Base-by-base conservation (phyloP, 1,284 basidiomycete genomes). In the Rhizoctonia solani region DNA sequence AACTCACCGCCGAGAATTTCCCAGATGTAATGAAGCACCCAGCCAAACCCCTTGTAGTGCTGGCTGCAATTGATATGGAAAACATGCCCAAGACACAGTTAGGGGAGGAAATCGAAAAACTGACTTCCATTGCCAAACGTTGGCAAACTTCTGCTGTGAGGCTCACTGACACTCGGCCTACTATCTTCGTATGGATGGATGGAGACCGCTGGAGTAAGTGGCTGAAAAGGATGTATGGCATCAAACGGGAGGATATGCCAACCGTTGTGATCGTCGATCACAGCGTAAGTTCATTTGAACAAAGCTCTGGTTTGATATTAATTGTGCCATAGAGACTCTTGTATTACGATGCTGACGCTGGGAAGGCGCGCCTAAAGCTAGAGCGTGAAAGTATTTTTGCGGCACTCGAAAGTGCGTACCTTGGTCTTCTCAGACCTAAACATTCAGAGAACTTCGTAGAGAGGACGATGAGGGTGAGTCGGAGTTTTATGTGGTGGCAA, bases 181-280 rank as follows among this genome's bases (percentile, higher is more conserved):
- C 95, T 0, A 83, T 93, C 59, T 96, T 95, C 77, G 83, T 87
- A 6, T 92, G 87, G 86, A 93, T 95, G 83, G 90, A 96, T 73
- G 83, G 80, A 0, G 85, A 85, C 25, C 83, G 82, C 74, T 95
- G 93, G 93, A 81, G 77, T 19, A 87, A 83, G 63, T 96, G 93
- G 93, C 79, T 95, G 77, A 92, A 90, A 81, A 87, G 86, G 71
- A 93, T 92, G 85, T 96, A 95, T 76, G 87, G 87, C 0, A 78
- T 92, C 69, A 78, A 79, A 73, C 49, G 74, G 23, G 77, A 42
- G 49, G 79, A 82, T 13, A 79, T 84, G 59, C 85, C 88, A 0
- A 76, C 76, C 4, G 81, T 93, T 11, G 82, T 95, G 16, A 82
- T 97, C 58, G 83, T 90, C 0, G 89, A 96, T 77, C 92, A 95